phyloP scores from a whole-genome alignment of 345 rosid genomes.

The Aurinia saxatilis region DNA sequence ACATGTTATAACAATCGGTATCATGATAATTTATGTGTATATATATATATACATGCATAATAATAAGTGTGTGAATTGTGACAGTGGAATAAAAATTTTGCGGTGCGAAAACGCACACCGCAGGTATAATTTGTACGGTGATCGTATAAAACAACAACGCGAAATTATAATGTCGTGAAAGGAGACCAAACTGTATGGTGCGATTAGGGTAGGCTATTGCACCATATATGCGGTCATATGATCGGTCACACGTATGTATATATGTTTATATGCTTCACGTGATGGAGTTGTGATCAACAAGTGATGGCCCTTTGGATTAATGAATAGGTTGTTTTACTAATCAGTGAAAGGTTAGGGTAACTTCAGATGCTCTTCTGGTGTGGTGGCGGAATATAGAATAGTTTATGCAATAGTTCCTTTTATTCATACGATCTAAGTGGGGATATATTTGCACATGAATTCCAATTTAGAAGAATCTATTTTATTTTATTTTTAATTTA shows the following conservation, averaged over 20 bases:
- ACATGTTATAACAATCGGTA: neutral
- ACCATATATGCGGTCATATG: too few species aligned
- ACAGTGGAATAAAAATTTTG: too few species aligned
- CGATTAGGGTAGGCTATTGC: too few species aligned
- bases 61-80: too few species aligned
- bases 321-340: conserved; percentile 6
- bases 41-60: neutral
- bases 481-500: neutral
- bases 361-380: conserved; percentile 15
- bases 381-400: conserved; percentile 25
- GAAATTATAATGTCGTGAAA: too few species aligned
- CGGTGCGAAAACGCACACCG: too few species aligned
- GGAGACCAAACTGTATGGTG: too few species aligned
- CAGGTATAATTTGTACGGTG: too few species aligned
- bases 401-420: neutral
- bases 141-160: too few species aligned
- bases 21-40: neutral
- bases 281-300: conserved; percentile 23
- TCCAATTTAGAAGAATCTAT: conserved; percentile 16
- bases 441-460: conserved; percentile 10
- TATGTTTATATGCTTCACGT: conserved; percentile 11
- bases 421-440: conserved; percentile 9
- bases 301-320: conserved; percentile 24
- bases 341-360: conserved; percentile 7
- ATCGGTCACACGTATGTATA: neutral